Base-by-base conservation (phyloP, 495 filamentous ascomycete species). In the Penicillium odoratum region DNA sequence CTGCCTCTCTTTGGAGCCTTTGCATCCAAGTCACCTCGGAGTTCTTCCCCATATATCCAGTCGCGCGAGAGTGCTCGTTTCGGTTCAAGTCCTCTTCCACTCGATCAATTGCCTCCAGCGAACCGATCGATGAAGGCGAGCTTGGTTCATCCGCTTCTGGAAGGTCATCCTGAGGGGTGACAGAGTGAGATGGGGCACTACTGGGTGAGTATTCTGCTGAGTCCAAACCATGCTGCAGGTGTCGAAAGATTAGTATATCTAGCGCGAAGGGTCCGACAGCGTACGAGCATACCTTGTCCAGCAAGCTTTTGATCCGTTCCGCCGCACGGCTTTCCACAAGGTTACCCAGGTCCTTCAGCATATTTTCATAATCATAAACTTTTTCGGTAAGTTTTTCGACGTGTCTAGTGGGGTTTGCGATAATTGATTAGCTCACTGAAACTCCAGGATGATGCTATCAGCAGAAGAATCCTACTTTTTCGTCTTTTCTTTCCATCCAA, bases 11-110 rank as follows among this genome's bases (percentile, higher is more conserved):
- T 43, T 75, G 69, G 13, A 77, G 58, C 49, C 74, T 67, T 65
- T 84, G 83, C 61, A 87, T 79, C 86, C 86, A 89, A 29, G 75
- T 78, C 13, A 88, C 67, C 50, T 86, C 84, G 0, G 85, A 88
- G 50, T 81, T 86, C 59, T 87, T 87, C 11, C 86, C 86, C 66
- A 87, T 76, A 64, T 81, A 88, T 0, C 86, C 86, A 9, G 81
- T 87, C 4, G 78, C 76, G 51, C 78, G 61, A n/a, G 76, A 68
- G 42, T 69, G 65, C 57, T 79, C 74, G 30, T 64, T 81, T 28
- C 76, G 76, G 60, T 85, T 85, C 13, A 81, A 63, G 48, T 89
- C 86, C 62, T 88, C 82, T 43, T 83, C 73, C n/a, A 87, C 77
- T 11, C 77, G 73, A 59, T 88, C 86, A 25, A 85, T 69, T 11